Evolutionary conservation across 352 stramenopile genomes (phyloP).

Genomic region (Phytophthora macrochlamydospora): DNA sequence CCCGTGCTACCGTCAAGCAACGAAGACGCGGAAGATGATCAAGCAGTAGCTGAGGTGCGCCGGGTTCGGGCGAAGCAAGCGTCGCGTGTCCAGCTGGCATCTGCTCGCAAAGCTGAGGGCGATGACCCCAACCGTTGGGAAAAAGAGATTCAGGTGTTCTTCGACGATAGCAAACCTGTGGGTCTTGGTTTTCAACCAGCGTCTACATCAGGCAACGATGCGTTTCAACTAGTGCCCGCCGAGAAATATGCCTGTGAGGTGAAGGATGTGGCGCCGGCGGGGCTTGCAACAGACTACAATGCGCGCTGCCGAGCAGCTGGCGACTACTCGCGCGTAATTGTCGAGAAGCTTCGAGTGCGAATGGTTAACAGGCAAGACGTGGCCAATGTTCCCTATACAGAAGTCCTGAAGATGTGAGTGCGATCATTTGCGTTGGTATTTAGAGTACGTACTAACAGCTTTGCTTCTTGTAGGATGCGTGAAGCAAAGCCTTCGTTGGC

Average conservation of each 20-base stretch:
- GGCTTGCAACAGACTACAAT: constrained; percentile 67
- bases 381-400: constrained; percentile 38
- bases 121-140: constrained; percentile 36
- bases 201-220: constrained; percentile 11
- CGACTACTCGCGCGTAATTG: constrained; percentile 58
- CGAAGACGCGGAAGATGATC: constrained; percentile 28
- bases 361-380: constrained; percentile 55
- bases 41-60: constrained; percentile 4
- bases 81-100: constrained; percentile 31
- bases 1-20: constrained; percentile 1
- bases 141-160: constrained; percentile 66
- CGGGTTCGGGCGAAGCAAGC: constrained; percentile 22
- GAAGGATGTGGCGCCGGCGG: constrained; percentile 35
- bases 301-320: constrained; percentile 38
- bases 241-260: constrained; percentile 53
- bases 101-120: constrained; percentile 14
- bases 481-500: constrained; percentile 43
- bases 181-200: constrained; percentile 50
- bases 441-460: no score
- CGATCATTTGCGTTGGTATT: no score
- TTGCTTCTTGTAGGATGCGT: constrained; percentile 40
- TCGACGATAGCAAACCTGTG: constrained; percentile 52
- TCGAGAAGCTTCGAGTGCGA: constrained; percentile 41
- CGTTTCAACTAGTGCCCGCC: constrained; percentile 11
- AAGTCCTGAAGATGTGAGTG: constrained; percentile 51